These are phyloP conservation scores for Spizellomyces sp. DNA, from an alignment of 192 early-diverging fungal genomes.

Conservation along the genomic window DNA sequence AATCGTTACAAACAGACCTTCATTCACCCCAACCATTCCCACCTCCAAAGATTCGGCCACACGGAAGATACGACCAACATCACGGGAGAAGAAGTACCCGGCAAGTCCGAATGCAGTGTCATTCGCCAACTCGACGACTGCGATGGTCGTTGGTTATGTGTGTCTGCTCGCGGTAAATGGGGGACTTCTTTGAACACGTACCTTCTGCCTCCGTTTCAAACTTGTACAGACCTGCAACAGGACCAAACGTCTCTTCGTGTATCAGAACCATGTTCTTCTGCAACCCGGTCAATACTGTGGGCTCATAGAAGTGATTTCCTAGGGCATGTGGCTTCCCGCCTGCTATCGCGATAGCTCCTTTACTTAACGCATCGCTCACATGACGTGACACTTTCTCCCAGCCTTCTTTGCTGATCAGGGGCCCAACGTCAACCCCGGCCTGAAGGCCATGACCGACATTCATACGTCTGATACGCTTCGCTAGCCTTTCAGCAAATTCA, in stretches of 20 bases:
- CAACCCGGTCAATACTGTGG: constrained; percentile 78
- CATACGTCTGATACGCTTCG: constrained; percentile 57
- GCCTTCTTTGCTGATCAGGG: constrained; percentile 73
- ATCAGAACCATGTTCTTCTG: constrained; percentile 68
- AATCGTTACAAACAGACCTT: constrained; percentile 34
- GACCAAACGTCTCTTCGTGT: constrained; percentile 89
- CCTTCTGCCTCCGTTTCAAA: constrained; percentile 75
- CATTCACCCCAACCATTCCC: constrained; percentile 92
- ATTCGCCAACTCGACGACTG: constrained; percentile 78
- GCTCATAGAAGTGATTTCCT: constrained; percentile 67
- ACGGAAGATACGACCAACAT: constrained; percentile 74
- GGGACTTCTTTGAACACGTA: not conserved
- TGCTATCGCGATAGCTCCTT: constrained; percentile 69
- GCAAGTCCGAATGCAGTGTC: constrained; percentile 74
- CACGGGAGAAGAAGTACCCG: constrained; percentile 80
- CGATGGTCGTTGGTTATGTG: not conserved
- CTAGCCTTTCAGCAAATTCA: constrained; percentile 49
- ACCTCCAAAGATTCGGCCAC: constrained; percentile 80
- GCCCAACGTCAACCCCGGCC: constrained; percentile 69
- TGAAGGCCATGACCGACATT: constrained; percentile 78
- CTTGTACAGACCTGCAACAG: constrained; percentile 74
- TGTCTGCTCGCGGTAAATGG: not conserved
- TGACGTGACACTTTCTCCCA: constrained; percentile 70
- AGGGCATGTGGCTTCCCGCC: constrained; percentile 59
- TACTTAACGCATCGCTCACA: constrained; percentile 69